Base-by-base conservation (phyloP, 2,329 filamentous ascomycete genomes). In the Alternaria ventricosa region DNA sequence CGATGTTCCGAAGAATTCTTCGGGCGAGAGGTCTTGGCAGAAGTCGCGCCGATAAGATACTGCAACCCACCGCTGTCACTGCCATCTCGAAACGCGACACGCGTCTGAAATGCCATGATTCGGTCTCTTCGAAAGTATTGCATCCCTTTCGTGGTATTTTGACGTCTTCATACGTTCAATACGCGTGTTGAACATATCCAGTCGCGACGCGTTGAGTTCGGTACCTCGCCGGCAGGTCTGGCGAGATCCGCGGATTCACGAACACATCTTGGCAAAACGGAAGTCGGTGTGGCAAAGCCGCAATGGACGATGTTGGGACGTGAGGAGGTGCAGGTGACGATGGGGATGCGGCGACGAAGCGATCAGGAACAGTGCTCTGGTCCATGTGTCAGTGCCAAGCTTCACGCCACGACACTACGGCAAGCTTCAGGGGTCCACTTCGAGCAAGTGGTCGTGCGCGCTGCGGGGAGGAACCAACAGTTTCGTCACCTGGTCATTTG, bases 21-120 rank as follows among this genome's bases (percentile, higher is more conserved):
- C 65, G 67, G 67, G 65, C 67, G 67, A 70, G 63, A 70, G 66
- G 30, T 11, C 63, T 65, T 70, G 67, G 65, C 67, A n/a, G 6
- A 13, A 25, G 8, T 47, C 18, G 50, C 54, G 36, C 54, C 53
- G 36, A 57, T 22, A 25, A 43, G 23, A 41, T 23, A 60, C 30
- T 43, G 36, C 56, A 44, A 45, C 60, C 60, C 56, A 60, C 56
- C 57, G 60, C 57, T 36, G 57, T 36, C n/a, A 22, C 27, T 41
- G 23, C 49, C 49, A 15, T 45, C 10, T 55, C 22, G 25, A 15
- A 33, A 25, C 18, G 18, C 18, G 36, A 41, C 15, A 18, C 13
- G 25, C 8, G 9, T 9, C 12, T 25, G 10, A 30, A 49, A 43
- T 3, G 20, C 5, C 9, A 10, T 53, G 2, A 10, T 41, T 36